A percentile compares a stretch with the other conserved stretches of the same genome.
These are phyloP conservation scores for Xylaria multiplex DNA, from an alignment of 2,329 filamentous ascomycete genomes.

Conservation along the genomic window DNA sequence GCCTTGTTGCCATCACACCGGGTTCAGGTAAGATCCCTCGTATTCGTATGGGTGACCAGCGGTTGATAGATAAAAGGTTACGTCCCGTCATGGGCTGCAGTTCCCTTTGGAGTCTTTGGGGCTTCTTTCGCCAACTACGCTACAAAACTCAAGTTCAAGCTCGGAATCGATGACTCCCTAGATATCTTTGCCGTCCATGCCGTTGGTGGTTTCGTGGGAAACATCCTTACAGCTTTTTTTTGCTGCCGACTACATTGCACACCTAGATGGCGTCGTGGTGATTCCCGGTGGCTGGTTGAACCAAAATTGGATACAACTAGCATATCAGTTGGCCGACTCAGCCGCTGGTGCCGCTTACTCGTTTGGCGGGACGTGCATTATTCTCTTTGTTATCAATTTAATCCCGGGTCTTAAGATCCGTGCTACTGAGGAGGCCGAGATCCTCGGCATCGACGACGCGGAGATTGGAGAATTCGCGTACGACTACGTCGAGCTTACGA, in stretches of 20 bases:
- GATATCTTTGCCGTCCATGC: conserved; percentile 90
- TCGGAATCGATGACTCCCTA: conserved; percentile 83
- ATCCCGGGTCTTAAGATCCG: conserved; percentile 80
- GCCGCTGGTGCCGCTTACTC: conserved; percentile 80
- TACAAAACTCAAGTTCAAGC: conserved; percentile 87
- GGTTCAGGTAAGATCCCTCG: conserved; percentile 69
- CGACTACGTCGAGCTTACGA: conserved; percentile 83
- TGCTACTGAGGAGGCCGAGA: conserved; percentile 79
- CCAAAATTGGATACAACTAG: conserved; percentile 83
- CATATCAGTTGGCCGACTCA: conserved; percentile 85
- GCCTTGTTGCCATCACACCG: conserved; percentile 87
- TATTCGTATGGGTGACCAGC: not conserved
- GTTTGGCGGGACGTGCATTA: conserved; percentile 79
- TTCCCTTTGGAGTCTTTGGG: conserved; percentile 80
- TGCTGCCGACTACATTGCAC: conserved; percentile 84
- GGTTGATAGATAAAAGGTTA: conserved; percentile 58
- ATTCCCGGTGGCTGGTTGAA: conserved; percentile 86
- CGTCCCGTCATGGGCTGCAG: conserved; percentile 85
- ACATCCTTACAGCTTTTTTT: conserved; percentile 86
- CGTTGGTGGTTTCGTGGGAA: conserved; percentile 81
- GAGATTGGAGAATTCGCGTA: conserved; percentile 97
- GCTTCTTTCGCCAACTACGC: conserved; percentile 86
- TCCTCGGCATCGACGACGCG: conserved; percentile 85
- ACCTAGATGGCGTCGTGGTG: conserved; percentile 74
- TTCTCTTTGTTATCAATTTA: conserved; percentile 82